Evolutionary conservation across 2,329 filamentous ascomycete species (phyloP).

Genomic region (Teratosphaeriaceae sp.): DNA sequence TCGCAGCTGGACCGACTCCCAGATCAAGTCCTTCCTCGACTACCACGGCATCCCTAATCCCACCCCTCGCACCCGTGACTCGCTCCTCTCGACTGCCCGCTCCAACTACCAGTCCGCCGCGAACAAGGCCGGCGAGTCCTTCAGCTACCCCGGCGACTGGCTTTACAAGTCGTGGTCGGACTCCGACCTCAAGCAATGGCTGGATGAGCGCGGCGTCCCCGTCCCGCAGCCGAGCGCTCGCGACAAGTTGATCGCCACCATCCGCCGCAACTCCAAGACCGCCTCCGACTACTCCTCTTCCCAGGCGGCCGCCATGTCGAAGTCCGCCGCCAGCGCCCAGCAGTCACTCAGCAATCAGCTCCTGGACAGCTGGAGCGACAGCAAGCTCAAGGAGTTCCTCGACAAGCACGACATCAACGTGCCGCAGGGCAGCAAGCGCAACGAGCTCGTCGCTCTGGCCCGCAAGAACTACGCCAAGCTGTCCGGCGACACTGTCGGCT

Average conservation of each 20-base stretch:
- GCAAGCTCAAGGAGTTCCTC: conserved; percentile 81
- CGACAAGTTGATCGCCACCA: conserved; percentile 79
- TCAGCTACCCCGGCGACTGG: conserved; percentile 91
- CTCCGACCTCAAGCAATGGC: conserved; percentile 88
- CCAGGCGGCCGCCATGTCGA: conserved; percentile 57
- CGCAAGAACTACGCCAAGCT: conserved; percentile 77
- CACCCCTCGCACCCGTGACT: conserved; percentile 79
- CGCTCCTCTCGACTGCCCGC: conserved; percentile 68
- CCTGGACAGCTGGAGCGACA: conserved; percentile 85
- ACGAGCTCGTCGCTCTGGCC: conserved; percentile 83
- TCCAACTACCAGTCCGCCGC: conserved; percentile 74
- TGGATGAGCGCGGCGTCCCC: conserved; percentile 80
- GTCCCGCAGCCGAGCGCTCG: conserved; percentile 77
- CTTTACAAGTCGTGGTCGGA: conserved; percentile 86
- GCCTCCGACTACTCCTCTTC: conserved; percentile 42
- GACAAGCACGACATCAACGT: conserved; percentile 87
- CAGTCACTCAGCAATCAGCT: conserved; percentile 72
- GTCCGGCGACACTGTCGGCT: conserved; percentile 50
- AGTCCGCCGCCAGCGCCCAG: conserved; percentile 53
- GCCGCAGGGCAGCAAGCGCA: conserved; percentile 83
- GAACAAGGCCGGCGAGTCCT: conserved; percentile 67
- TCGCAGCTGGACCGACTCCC: conserved; percentile 78
- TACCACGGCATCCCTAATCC: conserved; percentile 80
- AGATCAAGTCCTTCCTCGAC: conserved; percentile 89
- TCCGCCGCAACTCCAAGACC: conserved; percentile 79